Conservation (phyloP, 768 basidiomycete genomes). For the Phaeotremella skinneri region DNA sequence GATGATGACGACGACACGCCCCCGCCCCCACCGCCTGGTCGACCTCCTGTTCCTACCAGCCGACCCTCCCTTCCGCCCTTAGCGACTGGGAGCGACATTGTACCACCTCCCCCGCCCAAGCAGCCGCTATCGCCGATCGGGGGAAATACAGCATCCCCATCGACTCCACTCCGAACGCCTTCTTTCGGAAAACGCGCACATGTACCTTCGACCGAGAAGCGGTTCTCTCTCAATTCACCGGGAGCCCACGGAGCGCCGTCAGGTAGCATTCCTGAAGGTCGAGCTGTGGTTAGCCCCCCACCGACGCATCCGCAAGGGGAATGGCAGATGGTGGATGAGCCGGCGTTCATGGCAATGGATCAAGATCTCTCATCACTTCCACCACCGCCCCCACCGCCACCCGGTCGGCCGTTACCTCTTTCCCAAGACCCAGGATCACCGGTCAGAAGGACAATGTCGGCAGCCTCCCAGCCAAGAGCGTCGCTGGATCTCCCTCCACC, state of each 20-base stretch:
- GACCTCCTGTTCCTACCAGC: conserved; percentile 17
- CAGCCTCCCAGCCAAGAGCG: conserved; percentile 28
- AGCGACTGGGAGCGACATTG: not conserved
- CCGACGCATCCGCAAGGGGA: not conserved
- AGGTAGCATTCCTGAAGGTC: conserved; percentile 10
- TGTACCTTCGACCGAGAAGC: conserved; percentile 22
- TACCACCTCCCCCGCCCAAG: conserved; percentile 3
- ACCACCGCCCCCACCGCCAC: conserved; percentile 58
- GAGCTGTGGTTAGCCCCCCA: not conserved
- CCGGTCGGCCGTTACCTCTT: conserved; percentile 53
- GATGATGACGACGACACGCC: conserved; percentile 23
- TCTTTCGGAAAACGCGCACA: conserved; percentile 24
- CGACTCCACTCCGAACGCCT: conserved; percentile 24
- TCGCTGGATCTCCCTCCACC: conserved; percentile 17
- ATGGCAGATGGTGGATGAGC: conserved; percentile 28
- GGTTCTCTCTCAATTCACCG: conserved; percentile 12
- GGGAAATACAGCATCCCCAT: conserved; percentile 1
- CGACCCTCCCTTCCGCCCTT: conserved; percentile 1
- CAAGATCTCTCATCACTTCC: conserved; percentile 50
- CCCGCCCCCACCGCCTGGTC: conserved; percentile 34
- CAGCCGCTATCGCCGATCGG: conserved; percentile 13
- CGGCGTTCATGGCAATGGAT: conserved; percentile 18
- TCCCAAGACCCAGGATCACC: conserved; percentile 48
- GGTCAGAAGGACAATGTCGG: conserved; percentile 29
- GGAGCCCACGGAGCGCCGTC: conserved; percentile 3